These are phyloP conservation scores for Candida boleticola DNA, from an alignment of 805 yeast species.

Conservation along the genomic window DNA sequence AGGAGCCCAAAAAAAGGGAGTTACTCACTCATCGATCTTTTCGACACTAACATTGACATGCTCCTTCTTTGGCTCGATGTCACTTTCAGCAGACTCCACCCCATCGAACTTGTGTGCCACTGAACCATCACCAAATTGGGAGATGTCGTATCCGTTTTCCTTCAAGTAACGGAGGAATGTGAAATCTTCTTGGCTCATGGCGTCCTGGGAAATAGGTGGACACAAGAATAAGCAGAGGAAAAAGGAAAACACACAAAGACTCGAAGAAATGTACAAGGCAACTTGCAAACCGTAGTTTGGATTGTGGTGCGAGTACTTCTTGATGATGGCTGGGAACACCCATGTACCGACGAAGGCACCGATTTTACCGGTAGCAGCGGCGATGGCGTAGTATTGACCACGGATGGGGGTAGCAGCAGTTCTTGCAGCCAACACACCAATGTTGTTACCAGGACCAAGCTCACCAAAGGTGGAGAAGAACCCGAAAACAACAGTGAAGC, in stretches of 20 bases:
- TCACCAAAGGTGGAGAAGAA: conserved; percentile 86
- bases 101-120: conserved; percentile 3
- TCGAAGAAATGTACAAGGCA: conserved; percentile 80
- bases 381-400: conserved; percentile 87
- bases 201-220: conserved; percentile 82
- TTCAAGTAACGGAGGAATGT: conserved; percentile 65
- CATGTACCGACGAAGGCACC: conserved; percentile 93
- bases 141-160: conserved; percentile 67
- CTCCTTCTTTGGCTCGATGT: background rate
- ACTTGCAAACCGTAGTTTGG: conserved; percentile 60
- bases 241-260: conserved; percentile 73
- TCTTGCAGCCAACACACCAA: conserved; percentile 84
- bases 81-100: background rate
- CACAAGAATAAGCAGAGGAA: conserved; percentile 64
- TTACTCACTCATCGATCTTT: background rate
- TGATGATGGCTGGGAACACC: conserved; percentile 79
- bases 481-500: conserved; percentile 84
- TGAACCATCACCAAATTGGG: conserved; percentile 48
- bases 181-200: conserved; percentile 74
- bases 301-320: conserved; percentile 53
- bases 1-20: no score
- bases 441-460: conserved; percentile 92
- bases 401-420: conserved; percentile 84
- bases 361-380: conserved; percentile 87
- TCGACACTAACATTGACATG: background rate